Evolutionary conservation across 768 basidiomycete genomes (phyloP), one percentile per base, ranked within the genome.

Genomic region (Gelatoporia subvermispora): DNA sequence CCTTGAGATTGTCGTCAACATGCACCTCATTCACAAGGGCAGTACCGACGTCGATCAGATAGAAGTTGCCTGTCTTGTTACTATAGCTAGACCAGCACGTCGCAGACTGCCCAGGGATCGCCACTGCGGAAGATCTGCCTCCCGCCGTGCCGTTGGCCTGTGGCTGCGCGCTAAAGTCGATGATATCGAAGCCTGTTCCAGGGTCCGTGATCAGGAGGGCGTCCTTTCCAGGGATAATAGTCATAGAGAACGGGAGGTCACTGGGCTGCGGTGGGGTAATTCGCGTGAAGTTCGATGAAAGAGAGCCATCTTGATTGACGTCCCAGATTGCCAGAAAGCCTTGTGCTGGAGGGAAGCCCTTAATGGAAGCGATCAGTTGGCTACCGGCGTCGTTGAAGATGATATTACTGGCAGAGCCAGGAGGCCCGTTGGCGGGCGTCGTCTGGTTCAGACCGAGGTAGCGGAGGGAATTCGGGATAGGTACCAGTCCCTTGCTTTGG

Each of bases 241-340:
- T 58, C 72, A 77, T 70, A n/a, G 70, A 70, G 67, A 78, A 79
- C 1, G 76, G 76, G 15, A 76, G 67, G 1, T 72, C 60, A 8
- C 76, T 77, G 25, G 75, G 73, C 15, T 54, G 45, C 2, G 68
- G 53, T 11, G 73, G 68, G 17, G 63, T 55, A 22, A 74, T 53
- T 7, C 64, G 58, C 47, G 60, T 60, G 63, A 72, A 72, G 47
- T 73, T 63, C 28, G 56, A 28, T 2, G 76, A 75, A 34, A 78
- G 69, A 9, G 71, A 68, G n/a, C 72, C 74, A 47, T 74, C 70
- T 10, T 49, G 40, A 8, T 62, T 66, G 45, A 79, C 64, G 48
- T 76, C 71, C 73, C 74, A 80, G 13, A 70, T 66, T 9, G 78
- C 77, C 48, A 80, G 64, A 63, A 75, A 76, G 20, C 76, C 76